phyloP scores from a whole-genome alignment of 1,284 basidiomycete species.

The Cystobasidiaceae sp. region DNA sequence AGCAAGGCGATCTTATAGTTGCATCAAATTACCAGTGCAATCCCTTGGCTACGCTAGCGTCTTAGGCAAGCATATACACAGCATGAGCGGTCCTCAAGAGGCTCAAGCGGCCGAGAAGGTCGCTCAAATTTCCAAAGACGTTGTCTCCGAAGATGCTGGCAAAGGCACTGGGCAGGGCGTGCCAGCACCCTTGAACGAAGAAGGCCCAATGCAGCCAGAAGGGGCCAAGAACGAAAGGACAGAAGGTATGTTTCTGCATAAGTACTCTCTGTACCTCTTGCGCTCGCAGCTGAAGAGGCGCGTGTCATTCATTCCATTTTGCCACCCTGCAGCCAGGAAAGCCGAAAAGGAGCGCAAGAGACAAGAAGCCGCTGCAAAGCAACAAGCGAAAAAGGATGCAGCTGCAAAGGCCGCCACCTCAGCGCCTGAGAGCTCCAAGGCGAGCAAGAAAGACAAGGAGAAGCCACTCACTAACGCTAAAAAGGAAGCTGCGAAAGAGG shows the following conservation, averaged over 20 bases:
- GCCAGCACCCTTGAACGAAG: conserved; percentile 17
- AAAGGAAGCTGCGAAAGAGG: conserved; percentile 56
- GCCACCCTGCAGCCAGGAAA: conserved; percentile 17
- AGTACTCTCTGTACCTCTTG: too few relatives aligned
- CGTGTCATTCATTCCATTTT: not conserved
- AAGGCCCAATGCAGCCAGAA: not conserved
- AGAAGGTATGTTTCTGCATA: conserved; percentile 13
- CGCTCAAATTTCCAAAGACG: not conserved
- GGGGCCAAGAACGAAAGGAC: conserved; percentile 12
- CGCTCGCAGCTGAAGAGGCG: too few relatives aligned
- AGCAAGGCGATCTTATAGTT: too few relatives aligned
- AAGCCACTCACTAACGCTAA: conserved; percentile 40
- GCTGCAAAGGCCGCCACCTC: conserved; percentile 48
- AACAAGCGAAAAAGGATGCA: conserved; percentile 54
- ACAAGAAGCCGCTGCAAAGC: conserved; percentile 24
- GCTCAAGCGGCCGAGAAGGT: conserved; percentile 4
- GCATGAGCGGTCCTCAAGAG: not conserved
- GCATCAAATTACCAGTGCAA: too few relatives aligned
- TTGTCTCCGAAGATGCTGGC: not conserved
- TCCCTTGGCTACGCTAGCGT: too few relatives aligned
- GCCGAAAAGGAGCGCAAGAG: conserved; percentile 28
- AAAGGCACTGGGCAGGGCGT: conserved; percentile 3
- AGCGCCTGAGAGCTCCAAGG: conserved; percentile 61
- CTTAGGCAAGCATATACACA: too few relatives aligned
- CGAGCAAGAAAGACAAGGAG: conserved; percentile 61